Evolutionary conservation across 1,284 basidiomycete species (phyloP).

Genomic region (Exsudoporus floridanus): DNA sequence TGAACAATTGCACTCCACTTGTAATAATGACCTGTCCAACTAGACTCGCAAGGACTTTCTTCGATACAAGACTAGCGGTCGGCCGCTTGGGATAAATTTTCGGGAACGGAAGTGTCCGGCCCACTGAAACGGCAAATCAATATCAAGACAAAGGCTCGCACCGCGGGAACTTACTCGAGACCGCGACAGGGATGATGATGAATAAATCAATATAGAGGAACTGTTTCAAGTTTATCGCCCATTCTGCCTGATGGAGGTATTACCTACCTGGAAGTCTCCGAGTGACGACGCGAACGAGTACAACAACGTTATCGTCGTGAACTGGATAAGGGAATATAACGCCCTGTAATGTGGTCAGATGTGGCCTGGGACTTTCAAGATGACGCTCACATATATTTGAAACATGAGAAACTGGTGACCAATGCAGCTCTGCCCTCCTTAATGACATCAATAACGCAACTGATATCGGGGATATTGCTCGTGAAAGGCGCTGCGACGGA

Average conservation of each 20-base stretch:
- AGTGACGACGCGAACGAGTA: conserved; percentile 97
- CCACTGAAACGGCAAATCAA: conserved; percentile 61
- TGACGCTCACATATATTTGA: conserved; percentile 91
- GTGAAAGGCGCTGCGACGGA: conserved; percentile 99
- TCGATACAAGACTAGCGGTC: conserved; percentile 94
- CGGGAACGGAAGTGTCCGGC: conserved; percentile 87
- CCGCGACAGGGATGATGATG: conserved; percentile 95
- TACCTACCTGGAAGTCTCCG: conserved; percentile 88
- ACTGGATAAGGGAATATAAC: conserved; percentile 88
- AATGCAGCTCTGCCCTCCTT: conserved; percentile 93
- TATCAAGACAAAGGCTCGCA: conserved; percentile 1
- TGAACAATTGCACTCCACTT: conserved; percentile 80
- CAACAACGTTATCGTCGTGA: conserved; percentile 84
- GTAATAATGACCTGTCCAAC: conserved; percentile 93
- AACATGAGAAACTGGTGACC: conserved; percentile 98
- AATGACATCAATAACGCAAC: conserved; percentile 95
- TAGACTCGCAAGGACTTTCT: conserved; percentile 92
- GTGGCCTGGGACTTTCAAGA: not conserved
- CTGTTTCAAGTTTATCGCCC: conserved; percentile 40
- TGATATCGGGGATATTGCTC: conserved; percentile 90
- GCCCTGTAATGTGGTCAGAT: conserved; percentile 54
- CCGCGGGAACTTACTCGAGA: conserved; percentile 72
- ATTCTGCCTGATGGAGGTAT: conserved; percentile 3
- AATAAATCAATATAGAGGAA: conserved; percentile 98
- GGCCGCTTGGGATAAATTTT: conserved; percentile 88